Base-by-base conservation (phyloP, 371 early-diverging fungal genomes). In the Cladochytrium tenue region DNA sequence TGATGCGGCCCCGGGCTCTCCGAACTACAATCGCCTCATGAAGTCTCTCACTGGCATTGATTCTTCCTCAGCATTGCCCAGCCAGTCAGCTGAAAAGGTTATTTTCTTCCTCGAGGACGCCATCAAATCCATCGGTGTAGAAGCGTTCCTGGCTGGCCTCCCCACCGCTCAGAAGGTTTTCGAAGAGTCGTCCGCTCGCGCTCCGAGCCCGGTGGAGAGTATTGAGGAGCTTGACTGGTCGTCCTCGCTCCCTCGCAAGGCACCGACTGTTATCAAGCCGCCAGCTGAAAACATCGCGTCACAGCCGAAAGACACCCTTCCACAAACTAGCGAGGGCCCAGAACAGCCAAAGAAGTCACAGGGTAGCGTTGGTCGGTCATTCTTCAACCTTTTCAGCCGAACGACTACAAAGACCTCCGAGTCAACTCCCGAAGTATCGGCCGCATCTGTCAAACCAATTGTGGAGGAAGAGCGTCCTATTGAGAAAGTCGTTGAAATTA, bases 201-300 rank as follows among this genome's bases (percentile, higher is more conserved):
- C 57, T 10, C 57, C 57, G 25, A 57, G 57, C 57, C 57, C 57
- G 10, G 30, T 7, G 31, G 57, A 57, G 31, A 32, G 32, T 15
- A 13, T 57, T 27, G 57, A 57, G 7, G 26, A 57, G 31, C 32
- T 7, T 53, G 53, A 32, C 25, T 7, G 27, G 25, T 13, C 7
- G 30, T 13, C n/a, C 26, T 57, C 57, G 15, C 57, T 57, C 13
- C 57, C 57, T 7, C 13, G 53, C 7, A 27, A 10, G 57, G 25
- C 57, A 13, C 57, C 32, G 25, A 13, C 57, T 27, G 7, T n/a
- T 7, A 13, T 32, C 32, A 15, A 5, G 27, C n/a, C 57, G 7
- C 15, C 31, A 13, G 20, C 43, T 43, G 13, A 13, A 20, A 20
- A 43, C 43, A 43, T 20, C 43, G 13, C 43, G 20, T 7, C 43